phyloP scores from a whole-genome alignment of 2,329 filamentous ascomycete species.

The Penicillium sp. region DNA sequence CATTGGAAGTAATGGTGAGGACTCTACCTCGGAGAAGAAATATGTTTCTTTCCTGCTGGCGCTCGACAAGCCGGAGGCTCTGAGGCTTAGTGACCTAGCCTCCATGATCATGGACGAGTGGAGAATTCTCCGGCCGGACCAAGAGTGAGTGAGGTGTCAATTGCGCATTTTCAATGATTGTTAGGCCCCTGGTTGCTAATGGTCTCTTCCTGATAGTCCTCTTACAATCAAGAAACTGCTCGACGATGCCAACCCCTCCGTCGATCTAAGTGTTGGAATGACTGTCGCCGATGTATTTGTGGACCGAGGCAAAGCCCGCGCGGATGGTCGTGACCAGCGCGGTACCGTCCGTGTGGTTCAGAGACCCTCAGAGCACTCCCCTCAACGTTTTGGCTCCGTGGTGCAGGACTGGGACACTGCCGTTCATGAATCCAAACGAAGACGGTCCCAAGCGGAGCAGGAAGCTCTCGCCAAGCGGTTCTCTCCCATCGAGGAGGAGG shows the following conservation, averaged over 20 bases:
- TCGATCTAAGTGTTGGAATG: slow-evolving; percentile 32
- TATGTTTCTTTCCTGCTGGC: slow-evolving; percentile 31
- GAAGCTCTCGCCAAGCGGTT: slow-evolving; percentile 3
- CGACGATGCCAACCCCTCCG: slow-evolving; percentile 32
- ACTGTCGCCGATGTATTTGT: slow-evolving; percentile 40
- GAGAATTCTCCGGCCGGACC: slow-evolving; percentile 30
- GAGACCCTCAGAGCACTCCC: slow-evolving; percentile 22
- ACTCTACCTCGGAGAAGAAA: slow-evolving; percentile 11
- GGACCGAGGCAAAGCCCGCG: slow-evolving; percentile 32
- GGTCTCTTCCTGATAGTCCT: slow-evolving; percentile 20
- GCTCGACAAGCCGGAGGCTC: slow-evolving; percentile 29
- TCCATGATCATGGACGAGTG: slow-evolving; percentile 33
- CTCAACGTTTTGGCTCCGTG: slow-evolving; percentile 33
- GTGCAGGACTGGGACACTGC: slow-evolving; percentile 35
- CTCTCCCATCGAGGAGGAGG: slow-evolving; percentile 14
- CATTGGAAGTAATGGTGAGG: slow-evolving; percentile 13
- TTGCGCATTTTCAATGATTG: neutral
- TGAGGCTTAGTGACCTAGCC: slow-evolving; percentile 29
- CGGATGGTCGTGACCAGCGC: slow-evolving; percentile 36
- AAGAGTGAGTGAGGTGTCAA: slow-evolving; percentile 26
- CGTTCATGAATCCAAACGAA: slow-evolving; percentile 13
- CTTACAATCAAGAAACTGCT: slow-evolving; percentile 37
- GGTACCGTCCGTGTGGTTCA: slow-evolving; percentile 34
- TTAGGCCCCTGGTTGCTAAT: slow-evolving; percentile 4
- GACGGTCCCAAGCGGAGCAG: slow-evolving; percentile 9